A percentile compares a stretch with the other conserved stretches of the same genome.
Evolutionary conservation across 2,329 filamentous ascomycete genomes (phyloP).

Genomic region (Cladophialophora immunda): DNA sequence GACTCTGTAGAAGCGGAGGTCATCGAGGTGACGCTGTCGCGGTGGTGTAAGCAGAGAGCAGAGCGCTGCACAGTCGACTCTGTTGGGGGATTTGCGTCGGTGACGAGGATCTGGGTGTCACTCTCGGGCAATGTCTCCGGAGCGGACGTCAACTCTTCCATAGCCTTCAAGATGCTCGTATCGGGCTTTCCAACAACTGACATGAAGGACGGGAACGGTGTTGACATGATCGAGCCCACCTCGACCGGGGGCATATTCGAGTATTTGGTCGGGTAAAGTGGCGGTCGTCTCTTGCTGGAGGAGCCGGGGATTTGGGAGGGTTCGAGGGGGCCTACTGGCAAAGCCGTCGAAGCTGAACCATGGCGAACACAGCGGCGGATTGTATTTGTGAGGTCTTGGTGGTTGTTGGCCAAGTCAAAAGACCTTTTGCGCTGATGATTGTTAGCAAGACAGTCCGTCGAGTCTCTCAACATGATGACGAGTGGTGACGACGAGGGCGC

Average conservation of each 20-base stretch:
- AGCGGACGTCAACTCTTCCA: slow-evolving; percentile 27
- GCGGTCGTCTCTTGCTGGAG: slow-evolving; percentile 36
- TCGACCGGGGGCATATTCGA: slow-evolving; percentile 41
- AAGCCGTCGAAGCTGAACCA: slow-evolving; percentile 26
- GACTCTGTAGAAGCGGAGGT: slow-evolving; percentile 88
- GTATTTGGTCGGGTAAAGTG: slow-evolving; percentile 27
- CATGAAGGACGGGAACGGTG: slow-evolving; percentile 41
- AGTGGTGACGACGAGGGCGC: slow-evolving; percentile 17
- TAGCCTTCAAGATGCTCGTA: slow-evolving; percentile 30
- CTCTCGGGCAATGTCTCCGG: slow-evolving; percentile 31
- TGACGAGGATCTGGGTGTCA: slow-evolving; percentile 33
- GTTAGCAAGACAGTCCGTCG: slow-evolving; percentile 36
- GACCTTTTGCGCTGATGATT: slow-evolving; percentile 40
- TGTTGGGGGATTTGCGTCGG: slow-evolving; percentile 27
- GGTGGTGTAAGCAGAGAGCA: slow-evolving; percentile 44
- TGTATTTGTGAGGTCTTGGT: slow-evolving; percentile 23
- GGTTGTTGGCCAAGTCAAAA: slow-evolving; percentile 36
- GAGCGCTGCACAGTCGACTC: slow-evolving; percentile 21
- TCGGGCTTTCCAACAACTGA: slow-evolving; percentile 38
- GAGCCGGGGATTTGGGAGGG: slow-evolving; percentile 23
- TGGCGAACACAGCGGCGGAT: slow-evolving; percentile 29
- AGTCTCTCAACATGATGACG: slow-evolving; percentile 28
- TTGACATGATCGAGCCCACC: slow-evolving; percentile 38
- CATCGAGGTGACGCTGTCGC: slow-evolving; percentile 54
- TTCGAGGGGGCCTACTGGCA: slow-evolving; percentile 26